phyloP scores from a whole-genome alignment of 176 grass and related monocot genomes.

The Chloris gayana region DNA sequence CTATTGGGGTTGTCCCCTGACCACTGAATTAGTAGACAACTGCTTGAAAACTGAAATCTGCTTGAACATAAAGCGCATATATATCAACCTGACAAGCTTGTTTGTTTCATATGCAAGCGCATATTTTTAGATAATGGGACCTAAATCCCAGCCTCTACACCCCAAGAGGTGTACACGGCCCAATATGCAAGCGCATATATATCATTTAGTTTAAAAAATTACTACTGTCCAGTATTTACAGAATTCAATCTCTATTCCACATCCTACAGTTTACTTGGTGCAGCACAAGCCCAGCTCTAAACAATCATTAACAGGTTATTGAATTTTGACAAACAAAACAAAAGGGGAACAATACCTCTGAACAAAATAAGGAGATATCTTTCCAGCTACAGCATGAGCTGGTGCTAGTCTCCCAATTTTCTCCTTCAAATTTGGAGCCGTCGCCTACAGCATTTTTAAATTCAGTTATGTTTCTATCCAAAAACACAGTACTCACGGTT shows the following conservation, averaged over 20 bases:
- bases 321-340: background rate
- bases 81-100: background rate
- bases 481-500: background rate
- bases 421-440: slow-evolving; percentile 64
- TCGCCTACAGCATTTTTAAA: slow-evolving; percentile 46
- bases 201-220: background rate
- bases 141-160: too few species aligned
- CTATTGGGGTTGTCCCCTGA: slow-evolving; percentile 97
- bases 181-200: too few species aligned
- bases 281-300: background rate
- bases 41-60: slow-evolving; percentile 73
- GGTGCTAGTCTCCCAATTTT: slow-evolving; percentile 74
- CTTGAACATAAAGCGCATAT: slow-evolving; percentile 14
- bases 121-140: too few species aligned
- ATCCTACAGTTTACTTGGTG: background rate
- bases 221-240: background rate
- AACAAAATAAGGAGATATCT: slow-evolving; percentile 78
- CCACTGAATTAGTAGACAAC: slow-evolving; percentile 79
- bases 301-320: background rate
- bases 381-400: slow-evolving; percentile 64
- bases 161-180: too few species aligned
- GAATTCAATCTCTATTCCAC: background rate
- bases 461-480: background rate
- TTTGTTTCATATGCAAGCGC: background rate
- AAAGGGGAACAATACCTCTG: slow-evolving; percentile 45